Percentiles rank a stretch among this genome's conserved stretches.
Evolutionary conservation across 148 eudicot genomes (phyloP).

Genomic region (Dianthus caryophyllus): DNA sequence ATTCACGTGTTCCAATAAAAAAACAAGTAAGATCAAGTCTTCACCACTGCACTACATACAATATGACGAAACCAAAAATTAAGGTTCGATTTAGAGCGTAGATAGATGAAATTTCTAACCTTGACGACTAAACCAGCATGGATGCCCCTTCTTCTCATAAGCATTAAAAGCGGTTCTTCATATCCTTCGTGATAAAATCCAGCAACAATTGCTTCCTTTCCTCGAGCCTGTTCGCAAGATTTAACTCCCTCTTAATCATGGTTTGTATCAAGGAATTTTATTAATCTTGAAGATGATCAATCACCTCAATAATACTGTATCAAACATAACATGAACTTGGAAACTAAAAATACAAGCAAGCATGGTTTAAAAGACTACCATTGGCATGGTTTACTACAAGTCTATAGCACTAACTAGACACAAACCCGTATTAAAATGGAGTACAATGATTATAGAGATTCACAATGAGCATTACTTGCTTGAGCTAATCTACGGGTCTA

Average conservation of each 20-base stretch:
- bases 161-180: conserved; percentile 94
- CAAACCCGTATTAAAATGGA: not conserved
- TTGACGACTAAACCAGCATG: conserved; percentile 91
- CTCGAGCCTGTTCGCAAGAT: conserved; percentile 53
- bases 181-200: conserved; percentile 99
- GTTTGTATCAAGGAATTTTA: not conserved
- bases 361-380: not conserved
- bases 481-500: not conserved
- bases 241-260: not conserved
- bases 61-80: not conserved
- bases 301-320: not conserved
- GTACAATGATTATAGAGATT: not conserved
- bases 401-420: not conserved
- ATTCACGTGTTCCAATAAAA: not conserved
- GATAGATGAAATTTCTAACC: conserved; percentile 32
- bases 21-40: not conserved
- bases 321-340: not conserved
- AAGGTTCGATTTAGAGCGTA: not conserved
- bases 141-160: conserved; percentile 93
- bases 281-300: not conserved
- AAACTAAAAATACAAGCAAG: no score
- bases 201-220: conserved; percentile 83
- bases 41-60: not conserved
- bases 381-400: not conserved
- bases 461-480: not conserved